phyloP scores from a whole-genome alignment of 768 basidiomycete species.

The Termitomyces sp. region DNA sequence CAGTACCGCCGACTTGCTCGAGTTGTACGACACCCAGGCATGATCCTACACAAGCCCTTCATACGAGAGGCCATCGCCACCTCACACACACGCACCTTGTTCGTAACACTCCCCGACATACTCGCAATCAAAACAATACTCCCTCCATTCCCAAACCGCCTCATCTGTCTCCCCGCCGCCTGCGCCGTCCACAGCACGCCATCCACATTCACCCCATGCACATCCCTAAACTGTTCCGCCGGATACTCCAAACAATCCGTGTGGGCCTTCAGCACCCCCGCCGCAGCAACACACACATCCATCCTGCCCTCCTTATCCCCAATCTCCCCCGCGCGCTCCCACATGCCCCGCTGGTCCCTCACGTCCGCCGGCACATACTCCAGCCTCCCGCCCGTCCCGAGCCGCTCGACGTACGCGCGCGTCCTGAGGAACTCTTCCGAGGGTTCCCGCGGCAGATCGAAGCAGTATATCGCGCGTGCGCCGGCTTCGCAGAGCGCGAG shows the following conservation, averaged over 20 bases:
- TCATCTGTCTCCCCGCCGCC: constrained; percentile 46
- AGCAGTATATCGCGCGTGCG: constrained; percentile 62
- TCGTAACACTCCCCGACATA: constrained; percentile 63
- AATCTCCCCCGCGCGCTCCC: constrained; percentile 52
- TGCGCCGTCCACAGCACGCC: constrained; percentile 46
- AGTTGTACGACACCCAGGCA: constrained; percentile 73
- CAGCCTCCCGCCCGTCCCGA: constrained; percentile 36
- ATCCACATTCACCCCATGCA: constrained; percentile 47
- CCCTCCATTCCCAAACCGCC: constrained; percentile 30
- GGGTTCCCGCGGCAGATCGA: constrained; percentile 54
- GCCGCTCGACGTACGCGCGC: constrained; percentile 40
- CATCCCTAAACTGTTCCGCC: constrained; percentile 57
- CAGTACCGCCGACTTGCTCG: constrained; percentile 71
- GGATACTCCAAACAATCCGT: constrained; percentile 64
- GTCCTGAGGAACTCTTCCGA: constrained; percentile 55
- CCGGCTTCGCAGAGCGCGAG: constrained; percentile 70
- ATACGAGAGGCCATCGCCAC: too few species aligned
- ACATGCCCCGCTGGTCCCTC: constrained; percentile 53
- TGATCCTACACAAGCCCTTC: constrained; percentile 57
- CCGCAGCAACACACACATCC: constrained; percentile 75
- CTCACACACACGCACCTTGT: constrained; percentile 39
- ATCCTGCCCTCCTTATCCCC: constrained; percentile 64
- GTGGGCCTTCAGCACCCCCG: constrained; percentile 60
- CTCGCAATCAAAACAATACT: constrained; percentile 47
- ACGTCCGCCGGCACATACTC: constrained; percentile 68